These are phyloP conservation scores for Ampelomyces quisqualis DNA, from an alignment of 2,329 filamentous ascomycete species.

Conservation along the genomic window DNA sequence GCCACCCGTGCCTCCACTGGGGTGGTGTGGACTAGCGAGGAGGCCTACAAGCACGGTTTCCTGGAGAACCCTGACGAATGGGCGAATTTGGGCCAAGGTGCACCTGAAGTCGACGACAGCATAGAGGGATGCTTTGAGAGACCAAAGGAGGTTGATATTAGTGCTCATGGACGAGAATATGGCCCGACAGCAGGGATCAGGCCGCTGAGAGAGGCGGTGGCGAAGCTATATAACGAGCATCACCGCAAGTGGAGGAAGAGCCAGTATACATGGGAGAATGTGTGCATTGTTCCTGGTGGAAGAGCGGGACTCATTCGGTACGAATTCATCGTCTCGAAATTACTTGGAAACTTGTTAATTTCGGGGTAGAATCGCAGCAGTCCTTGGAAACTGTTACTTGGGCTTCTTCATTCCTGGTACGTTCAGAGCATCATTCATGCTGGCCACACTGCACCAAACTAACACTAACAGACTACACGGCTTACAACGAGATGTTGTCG, in stretches of 20 bases:
- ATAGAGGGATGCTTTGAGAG: constrained; percentile 87
- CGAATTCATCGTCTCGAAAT: too few relatives aligned
- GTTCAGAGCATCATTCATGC: constrained; percentile 3
- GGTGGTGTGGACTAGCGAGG: constrained; percentile 75
- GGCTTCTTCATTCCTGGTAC: constrained; percentile 79
- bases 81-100: constrained; percentile 94
- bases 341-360: too few relatives aligned
- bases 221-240: constrained; percentile 88
- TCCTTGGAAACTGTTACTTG: constrained; percentile 87
- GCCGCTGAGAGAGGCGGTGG: constrained; percentile 83
- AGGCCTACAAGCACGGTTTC: constrained; percentile 75
- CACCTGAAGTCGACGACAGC: constrained; percentile 89
- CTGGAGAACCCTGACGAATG: constrained; percentile 76
- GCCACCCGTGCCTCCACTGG: constrained; percentile 85
- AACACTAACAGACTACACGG: constrained; percentile 79
- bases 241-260: constrained; percentile 84
- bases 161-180: constrained; percentile 80
- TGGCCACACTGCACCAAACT: too few relatives aligned
- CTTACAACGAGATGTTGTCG: constrained; percentile 96
- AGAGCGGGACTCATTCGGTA: constrained; percentile 90
- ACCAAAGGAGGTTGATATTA: constrained; percentile 75
- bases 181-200: constrained; percentile 92
- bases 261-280: constrained; percentile 96
- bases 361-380: constrained; percentile 91
- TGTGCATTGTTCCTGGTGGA: constrained; percentile 91